Evolutionary conservation across 2,329 filamentous ascomycete species (phyloP), one percentile per base, ranked within the genome.

Genomic region (Epicoccum sorghinum): DNA sequence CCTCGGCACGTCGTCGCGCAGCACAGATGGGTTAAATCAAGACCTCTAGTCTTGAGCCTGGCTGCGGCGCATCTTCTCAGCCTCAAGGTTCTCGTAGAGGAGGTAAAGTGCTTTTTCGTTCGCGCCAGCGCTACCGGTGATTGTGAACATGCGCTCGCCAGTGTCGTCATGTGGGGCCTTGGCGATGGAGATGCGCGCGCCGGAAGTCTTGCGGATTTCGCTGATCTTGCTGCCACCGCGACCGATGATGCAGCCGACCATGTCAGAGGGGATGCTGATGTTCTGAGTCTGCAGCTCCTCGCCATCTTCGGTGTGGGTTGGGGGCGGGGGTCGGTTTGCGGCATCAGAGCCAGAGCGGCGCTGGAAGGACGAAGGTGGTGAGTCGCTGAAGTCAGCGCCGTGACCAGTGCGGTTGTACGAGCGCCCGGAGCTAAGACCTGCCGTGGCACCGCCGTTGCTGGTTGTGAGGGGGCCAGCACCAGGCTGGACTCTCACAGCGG

Each of bases 171-270:
- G 95, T 52, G 95, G 91, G 41, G 93, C 89, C 83, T 97, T 98
- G 67, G 93, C 93, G 76, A 98, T 98, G 40, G 93, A 97, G 79
- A 99, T 99, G 70, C 93, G 90, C 58, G 95, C 95, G 57, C 93
- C 93, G 49, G 95, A 99, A 59, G 89, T 93, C 82, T 96, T 96
- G 77, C 95, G 90, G 69, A 99, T 99, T 80, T 99, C 95, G 76
- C 91, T 97, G 73, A 99, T 99, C 85, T 99, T 99, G 82, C 86
- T 93, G 62, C 95, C 95, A 49, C 84, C 91, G 62, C 93, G 89
- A 64, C 95, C 95, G 74, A 99, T 99, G 79, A 99, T 99, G 80
- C 95, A 99, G 65, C 95, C 95, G 75, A 99, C 95, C 95, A 99
- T 99, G 80, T 99, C 95, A 42, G 95, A 93, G 24, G 95, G 95